Base-by-base conservation (phyloP, 1,139 yeast species). In the Yamadazyma sp. region DNA sequence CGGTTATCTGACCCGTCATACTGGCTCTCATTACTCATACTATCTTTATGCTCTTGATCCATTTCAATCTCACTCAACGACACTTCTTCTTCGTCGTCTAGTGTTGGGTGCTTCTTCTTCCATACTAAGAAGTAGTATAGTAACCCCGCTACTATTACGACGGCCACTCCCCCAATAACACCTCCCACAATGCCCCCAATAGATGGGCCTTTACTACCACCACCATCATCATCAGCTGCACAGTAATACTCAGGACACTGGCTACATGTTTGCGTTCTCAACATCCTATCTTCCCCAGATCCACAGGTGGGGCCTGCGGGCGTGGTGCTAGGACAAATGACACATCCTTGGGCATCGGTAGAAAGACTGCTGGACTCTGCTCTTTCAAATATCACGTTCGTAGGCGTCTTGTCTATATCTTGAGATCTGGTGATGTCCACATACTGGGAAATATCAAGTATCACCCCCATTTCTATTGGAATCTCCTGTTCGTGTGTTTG, bases 151-250 rank as follows among this genome's bases (percentile, higher is more conserved):
- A 0, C 59, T 2, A 76, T 16, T 2, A 74, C 51, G 5, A 39
- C 51, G 3, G 64, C 69, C 3, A 71, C 60, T 7, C 77, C 78
- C 9, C 82, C 86, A 2, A 76, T 68, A 2, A 78, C 79, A 20
- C 86, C 86, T 5, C 86, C 89, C 0, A 80, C 79, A 2, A 82
- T 74, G 2, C 80, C 86, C 14, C 87, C 86, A 10, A 64, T 51
- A 3, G 65, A 62, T 7, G 59, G 48, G 9, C 44, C 37, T 11
- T 43, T 30, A 14, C 50, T 35, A 6, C 48, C 31, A 6, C 40
- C 37, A 15, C 38, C 31, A 14, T 48, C 53, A 21, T 35, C 37
- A 14, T 45, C 39, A 2, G 54, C 52, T 2, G 63, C 60, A 57
- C 90, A 84, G 46, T 69, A 70, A n/a, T 74, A 70, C 13, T 59